Conservation (phyloP, 2,329 filamentous ascomycete species). For the Fusarium chlamydosporum region DNA sequence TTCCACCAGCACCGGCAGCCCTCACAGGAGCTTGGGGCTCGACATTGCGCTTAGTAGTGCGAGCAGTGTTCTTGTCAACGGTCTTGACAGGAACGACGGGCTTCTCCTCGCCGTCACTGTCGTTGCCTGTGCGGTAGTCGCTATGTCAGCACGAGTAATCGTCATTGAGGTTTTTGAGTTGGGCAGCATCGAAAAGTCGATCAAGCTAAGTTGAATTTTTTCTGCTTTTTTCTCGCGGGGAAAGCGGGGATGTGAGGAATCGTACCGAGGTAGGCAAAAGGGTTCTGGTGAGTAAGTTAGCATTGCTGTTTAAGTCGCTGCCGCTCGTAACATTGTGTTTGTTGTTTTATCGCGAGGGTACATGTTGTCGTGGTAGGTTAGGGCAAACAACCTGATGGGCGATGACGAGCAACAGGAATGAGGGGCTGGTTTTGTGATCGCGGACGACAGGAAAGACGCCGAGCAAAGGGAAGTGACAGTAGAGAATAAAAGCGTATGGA, state of each 20-base stretch:
- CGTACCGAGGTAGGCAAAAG: conserved; percentile 98
- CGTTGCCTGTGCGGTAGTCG: conserved; percentile 65
- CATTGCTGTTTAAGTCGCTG: conserved; percentile 16
- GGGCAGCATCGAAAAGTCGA: conserved; percentile 35
- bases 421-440: conserved; percentile 38
- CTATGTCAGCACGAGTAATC: conserved; percentile 48
- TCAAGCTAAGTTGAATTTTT: conserved; percentile 38
- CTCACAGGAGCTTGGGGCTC: conserved; percentile 77
- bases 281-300: conserved; percentile 77
- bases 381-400: conserved; percentile 43
- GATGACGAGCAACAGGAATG: conserved; percentile 41
- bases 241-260: conserved; percentile 49
- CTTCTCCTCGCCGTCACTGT: conserved; percentile 74
- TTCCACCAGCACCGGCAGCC: conserved; percentile 59
- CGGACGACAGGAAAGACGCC: conserved; percentile 7
- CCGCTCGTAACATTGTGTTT: conserved; percentile 10
- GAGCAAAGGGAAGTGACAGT: conserved; percentile 8
- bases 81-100: conserved; percentile 88
- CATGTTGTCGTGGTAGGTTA: conserved; percentile 35
- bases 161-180: conserved; percentile 28
- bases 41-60: conserved; percentile 87
- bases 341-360: conserved; percentile 6
- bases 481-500: not conserved
- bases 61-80: conserved; percentile 84
- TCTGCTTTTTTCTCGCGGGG: conserved; percentile 27